Evolutionary conservation across 371 early-diverging fungal genomes (phyloP), one percentile per base, ranked within the genome.

Genomic region (Mortierella sp.): DNA sequence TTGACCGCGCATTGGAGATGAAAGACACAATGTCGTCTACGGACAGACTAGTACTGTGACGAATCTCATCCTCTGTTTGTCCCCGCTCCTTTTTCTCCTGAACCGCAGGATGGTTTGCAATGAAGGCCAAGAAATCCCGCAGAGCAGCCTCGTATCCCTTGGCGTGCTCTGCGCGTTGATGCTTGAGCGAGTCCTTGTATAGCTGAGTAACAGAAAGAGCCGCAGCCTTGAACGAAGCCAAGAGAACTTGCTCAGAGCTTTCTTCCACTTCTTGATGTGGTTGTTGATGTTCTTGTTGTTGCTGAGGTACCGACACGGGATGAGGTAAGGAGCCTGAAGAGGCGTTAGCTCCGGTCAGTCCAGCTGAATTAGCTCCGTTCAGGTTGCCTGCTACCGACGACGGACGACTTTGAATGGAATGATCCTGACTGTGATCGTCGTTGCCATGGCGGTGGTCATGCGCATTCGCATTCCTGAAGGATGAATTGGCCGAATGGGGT

Each of bases 111-210:
- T 87, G 86, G 11, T 79, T 79, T 6, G 79, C 66, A 44, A 90
- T 80, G 60, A 90, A 89, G 26, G 83, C 82, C 66, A 84, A 81
- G 12, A 93, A 64, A 80, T 93, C 91, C 72, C 86, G 87, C 27
- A 93, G 64, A 19, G 90, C 90, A 51, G 90, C 88, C 56, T 86
- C 85, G 72, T 92, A 93, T n/a, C 93, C 93, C 17, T 83, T 76
- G 44, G 85, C 83, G 79, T 83, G 91, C 7, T 86, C 82, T 50
- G 82, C 82, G 42, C 87, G 80, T 47, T 87, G 86, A 57, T 88
- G 87, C n/a, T 85, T 82, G 24, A 86, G 76, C 2, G 91, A 82
- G 50, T 91, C 92, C 75, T 84, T 88, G 80, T 92, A 93, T 12
- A 93, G 82, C 34, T 85, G 87, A 11, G 92, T 88, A 17, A 93